Base-by-base conservation (phyloP, 2,329 filamentous ascomycete species). In the Aspergillus spinulosporus region DNA sequence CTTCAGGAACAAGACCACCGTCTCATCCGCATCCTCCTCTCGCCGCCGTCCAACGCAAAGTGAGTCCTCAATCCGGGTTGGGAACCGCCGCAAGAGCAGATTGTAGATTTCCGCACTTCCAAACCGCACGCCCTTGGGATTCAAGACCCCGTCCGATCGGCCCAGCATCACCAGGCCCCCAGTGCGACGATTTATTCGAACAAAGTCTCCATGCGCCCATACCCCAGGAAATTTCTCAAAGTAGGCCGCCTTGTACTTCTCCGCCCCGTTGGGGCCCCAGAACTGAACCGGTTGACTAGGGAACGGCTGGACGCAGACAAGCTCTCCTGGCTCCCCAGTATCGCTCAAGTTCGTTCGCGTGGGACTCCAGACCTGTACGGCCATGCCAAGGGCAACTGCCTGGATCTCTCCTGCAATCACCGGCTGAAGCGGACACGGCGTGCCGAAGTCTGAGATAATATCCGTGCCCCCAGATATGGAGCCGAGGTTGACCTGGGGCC, bases 51-150 rank as follows among this genome's bases (percentile, higher is more conserved):
- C 34, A 7, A 36, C 34, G 12, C 34, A 36, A 12, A 36, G 34
- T 7, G 7, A 8, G 12, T 36, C 34, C 34, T 7, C 34, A 36
- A 36, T 12, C 34, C 12, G 7, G 34, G 34, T 7, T 12, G 12
- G 42, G 21, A 21, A 21, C 21, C 21, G 21, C 64, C 64, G 29
- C 47, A 72, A 71, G 3, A 93, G 71, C 1, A 92, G 87, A 6
- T 82, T 82, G 71, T 94, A 95, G 36, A 94, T 88, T 71, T 94
- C 90, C 0, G 88, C 85, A 3, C 85, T 88, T 0, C 90, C 90
- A 65, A 94, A 95, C 0, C 90, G 81, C 11, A 94, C 85, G 0
- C 90, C 90, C 6, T 82, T 86, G 0, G 90, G 90, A 68, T 94
- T 94, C 44, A 94, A 74, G 4, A 94, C 89, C 7, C 89, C 90